phyloP scores from a whole-genome alignment of 192 early-diverging fungal species.

The Coemansia sp. region DNA sequence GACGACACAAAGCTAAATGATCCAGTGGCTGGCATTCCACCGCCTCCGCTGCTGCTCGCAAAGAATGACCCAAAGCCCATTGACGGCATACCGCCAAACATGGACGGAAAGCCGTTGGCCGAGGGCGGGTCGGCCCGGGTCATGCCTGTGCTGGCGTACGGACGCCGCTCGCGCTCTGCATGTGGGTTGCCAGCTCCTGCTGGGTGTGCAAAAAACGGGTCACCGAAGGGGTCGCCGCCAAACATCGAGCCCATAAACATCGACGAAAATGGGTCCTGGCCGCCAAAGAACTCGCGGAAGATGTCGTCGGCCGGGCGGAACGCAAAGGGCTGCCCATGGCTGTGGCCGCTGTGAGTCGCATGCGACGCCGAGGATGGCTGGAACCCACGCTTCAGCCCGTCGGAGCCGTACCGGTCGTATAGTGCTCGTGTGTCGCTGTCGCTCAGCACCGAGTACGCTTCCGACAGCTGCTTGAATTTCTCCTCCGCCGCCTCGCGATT shows the following conservation, averaged over 20 bases:
- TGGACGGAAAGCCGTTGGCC: conserved; percentile 27
- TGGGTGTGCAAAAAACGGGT: conserved; percentile 41
- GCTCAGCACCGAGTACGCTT: conserved; percentile 56
- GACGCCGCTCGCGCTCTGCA: conserved; percentile 39
- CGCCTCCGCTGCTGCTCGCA: conserved; percentile 7
- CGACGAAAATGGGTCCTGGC: conserved; percentile 43
- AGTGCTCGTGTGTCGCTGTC: conserved; percentile 34
- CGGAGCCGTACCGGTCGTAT: conserved; percentile 52
- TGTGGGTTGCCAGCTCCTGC: conserved; percentile 10
- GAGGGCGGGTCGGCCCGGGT: conserved; percentile 1
- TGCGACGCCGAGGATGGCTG: conserved; percentile 19
- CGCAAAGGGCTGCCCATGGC: conserved; percentile 17
- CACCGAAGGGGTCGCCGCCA: conserved; percentile 34
- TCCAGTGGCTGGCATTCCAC: conserved; percentile 28
- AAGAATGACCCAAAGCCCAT: conserved; percentile 41
- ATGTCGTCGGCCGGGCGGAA: conserved; percentile 48
- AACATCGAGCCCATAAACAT: conserved; percentile 43
- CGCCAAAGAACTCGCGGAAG: conserved; percentile 54
- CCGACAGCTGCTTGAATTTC: conserved; percentile 54
- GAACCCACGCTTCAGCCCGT: conserved; percentile 45
- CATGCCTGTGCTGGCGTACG: conserved; percentile 25
- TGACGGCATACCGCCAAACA: conserved; percentile 38
- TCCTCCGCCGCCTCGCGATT: conserved; percentile 45
- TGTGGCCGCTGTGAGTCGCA: conserved; percentile 5
- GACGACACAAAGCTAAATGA: conserved; percentile 56